Conservation (phyloP, 225 moss, liverwort and hornwort genomes). For the Polytrichum formosum region DNA sequence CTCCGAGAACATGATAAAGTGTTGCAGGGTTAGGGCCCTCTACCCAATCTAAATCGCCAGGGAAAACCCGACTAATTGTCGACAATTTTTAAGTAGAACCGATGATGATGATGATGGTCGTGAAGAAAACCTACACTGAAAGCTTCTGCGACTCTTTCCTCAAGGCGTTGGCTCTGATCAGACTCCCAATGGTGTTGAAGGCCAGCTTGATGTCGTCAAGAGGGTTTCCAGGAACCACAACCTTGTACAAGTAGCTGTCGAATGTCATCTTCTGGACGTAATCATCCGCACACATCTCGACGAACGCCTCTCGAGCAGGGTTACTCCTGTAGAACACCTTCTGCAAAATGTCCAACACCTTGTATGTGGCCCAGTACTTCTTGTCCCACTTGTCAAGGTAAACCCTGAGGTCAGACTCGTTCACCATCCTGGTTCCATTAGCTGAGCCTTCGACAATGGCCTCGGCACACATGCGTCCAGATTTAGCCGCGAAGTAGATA, state of each 20-base stretch:
- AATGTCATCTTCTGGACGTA: constrained; percentile 99
- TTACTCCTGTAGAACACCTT: constrained; percentile 97
- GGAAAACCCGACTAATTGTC: no score
- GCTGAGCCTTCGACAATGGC: constrained; percentile 86
- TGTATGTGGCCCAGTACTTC: constrained; percentile 98
- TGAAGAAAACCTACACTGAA: constrained; percentile 31
- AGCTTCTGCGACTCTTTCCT: constrained; percentile 69
- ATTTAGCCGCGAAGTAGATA: constrained; percentile 97
- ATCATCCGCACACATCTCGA: constrained; percentile 97
- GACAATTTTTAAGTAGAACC: no score
- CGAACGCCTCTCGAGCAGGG: constrained; percentile 94
- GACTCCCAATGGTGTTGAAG: constrained; percentile 86
- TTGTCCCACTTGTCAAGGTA: constrained; percentile 99
- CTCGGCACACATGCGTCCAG: constrained; percentile 96
- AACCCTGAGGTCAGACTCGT: constrained; percentile 80
- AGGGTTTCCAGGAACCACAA: constrained; percentile 94
- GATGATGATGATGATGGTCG: no score
- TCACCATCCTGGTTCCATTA: constrained; percentile 73
- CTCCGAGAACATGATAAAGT: no score
- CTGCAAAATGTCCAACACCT: constrained; percentile 95
- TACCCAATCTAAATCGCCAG: no score
- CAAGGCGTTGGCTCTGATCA: constrained; percentile 84
- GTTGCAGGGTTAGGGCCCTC: no score
- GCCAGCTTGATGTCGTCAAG: constrained; percentile 95
- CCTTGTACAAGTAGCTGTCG: constrained; percentile 97